Base-by-base conservation (phyloP, 371 early-diverging fungal species). In the Massospora cicadina region DNA sequence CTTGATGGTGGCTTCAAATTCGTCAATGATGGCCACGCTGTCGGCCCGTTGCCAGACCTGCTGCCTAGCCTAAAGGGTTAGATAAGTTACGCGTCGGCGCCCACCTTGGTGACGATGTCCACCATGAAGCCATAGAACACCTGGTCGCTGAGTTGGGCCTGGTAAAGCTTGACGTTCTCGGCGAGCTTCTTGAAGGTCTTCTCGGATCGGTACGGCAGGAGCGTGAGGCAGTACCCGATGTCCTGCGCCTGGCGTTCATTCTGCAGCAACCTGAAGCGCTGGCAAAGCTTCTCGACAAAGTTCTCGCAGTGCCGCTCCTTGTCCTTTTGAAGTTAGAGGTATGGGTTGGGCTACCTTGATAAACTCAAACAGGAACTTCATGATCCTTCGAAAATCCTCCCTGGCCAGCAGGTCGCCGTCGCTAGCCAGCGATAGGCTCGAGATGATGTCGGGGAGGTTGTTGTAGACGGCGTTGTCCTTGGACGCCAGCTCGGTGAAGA, bases 401-500 rank as follows among this genome's bases (percentile, higher is more conserved):
- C 25, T 17, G 7, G 43, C 24, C 17, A 63, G 28, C 17, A 10
- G 71, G 68, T 92, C 93, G 53, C 83, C 79, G 26, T 93, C 82
- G 0, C 80, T 78, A 24, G 72, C 71, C 13, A 76, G 75, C 32
- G 74, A 78, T 31, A 97, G 75, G 67, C 88, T 90, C 68, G 88
- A 87, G 67, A 97, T 91, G 60, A 97, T 96, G 72, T 98, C 98
- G 0, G 95, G 93, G 68, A 98, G 74, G 72, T 95, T 94, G 77
- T 97, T 98, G 77, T 95, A 96, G 24, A 98, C 86, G 5, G 95
- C 92, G 73, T 95, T 93, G 71, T 97, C 98, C 72, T 98, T 98
- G 55, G 87, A 82, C 0, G 93, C 82, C 64, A 97, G 73, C 71
- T 98, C 98, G 7, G 90, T 84, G 71, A 98, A 97, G 80, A 98